phyloP scores from a whole-genome alignment of 1,284 basidiomycete genomes.

The Microbotryomycetes sp. region DNA sequence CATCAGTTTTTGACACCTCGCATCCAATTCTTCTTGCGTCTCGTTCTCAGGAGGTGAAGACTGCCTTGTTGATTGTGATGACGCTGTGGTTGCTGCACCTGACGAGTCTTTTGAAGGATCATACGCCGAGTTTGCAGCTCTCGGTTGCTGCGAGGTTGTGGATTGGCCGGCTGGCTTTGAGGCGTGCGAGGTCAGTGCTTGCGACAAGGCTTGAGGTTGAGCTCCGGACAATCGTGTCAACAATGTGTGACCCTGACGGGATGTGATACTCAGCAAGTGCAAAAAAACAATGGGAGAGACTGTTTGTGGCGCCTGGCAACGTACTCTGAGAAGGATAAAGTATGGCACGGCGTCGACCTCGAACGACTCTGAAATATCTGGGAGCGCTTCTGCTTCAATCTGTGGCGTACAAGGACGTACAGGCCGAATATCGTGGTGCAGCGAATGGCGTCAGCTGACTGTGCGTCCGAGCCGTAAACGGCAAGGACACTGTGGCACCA shows the following conservation, averaged over 20 bases:
- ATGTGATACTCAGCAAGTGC: too few relatives aligned
- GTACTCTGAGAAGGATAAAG: conserved; percentile 72
- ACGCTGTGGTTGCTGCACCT: neutral
- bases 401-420: conserved; percentile 37
- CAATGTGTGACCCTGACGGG: conserved; percentile 73
- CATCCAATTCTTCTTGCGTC: conserved; percentile 57
- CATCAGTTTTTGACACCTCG: conserved; percentile 60
- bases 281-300: neutral
- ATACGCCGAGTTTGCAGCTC: conserved; percentile 16
- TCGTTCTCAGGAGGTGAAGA: conserved; percentile 43
- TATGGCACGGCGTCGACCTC: conserved; percentile 84
- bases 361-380: conserved; percentile 89
- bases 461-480: too few relatives aligned
- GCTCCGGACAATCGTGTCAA: conserved; percentile 74
- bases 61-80: conserved; percentile 13
- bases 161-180: conserved; percentile 36
- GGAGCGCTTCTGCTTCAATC: conserved; percentile 83
- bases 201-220: conserved; percentile 63
- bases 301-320: conserved; percentile 32
- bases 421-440: neutral
- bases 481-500: too few relatives aligned
- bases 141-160: conserved; percentile 35
- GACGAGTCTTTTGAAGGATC: neutral
- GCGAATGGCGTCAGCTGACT: neutral
- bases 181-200: conserved; percentile 53